phyloP scores from a whole-genome alignment of 345 rosid genomes.

The Syzygium aqueum region DNA sequence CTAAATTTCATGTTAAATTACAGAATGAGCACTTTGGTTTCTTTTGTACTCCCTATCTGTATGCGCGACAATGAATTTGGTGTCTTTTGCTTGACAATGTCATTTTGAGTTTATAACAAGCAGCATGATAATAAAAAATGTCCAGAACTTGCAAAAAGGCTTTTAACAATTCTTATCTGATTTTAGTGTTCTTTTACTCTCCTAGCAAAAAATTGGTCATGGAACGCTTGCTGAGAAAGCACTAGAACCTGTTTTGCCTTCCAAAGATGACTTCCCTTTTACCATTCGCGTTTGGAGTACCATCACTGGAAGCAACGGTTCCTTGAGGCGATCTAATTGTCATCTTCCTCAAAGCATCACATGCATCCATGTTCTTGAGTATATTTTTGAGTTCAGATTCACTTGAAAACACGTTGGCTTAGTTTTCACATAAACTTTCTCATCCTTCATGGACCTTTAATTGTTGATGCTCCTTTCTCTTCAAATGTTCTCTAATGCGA shows the following conservation, averaged over 20 bases:
- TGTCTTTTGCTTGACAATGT: not conserved
- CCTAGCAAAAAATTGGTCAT: constrained; percentile 96
- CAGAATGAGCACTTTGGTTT: not conserved
- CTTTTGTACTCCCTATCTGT: not conserved
- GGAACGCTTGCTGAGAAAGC: constrained; percentile 96
- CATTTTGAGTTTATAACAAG: no score
- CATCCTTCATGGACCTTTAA: not conserved
- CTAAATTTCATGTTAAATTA: not conserved
- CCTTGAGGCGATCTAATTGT: constrained; percentile 56
- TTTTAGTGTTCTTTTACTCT: constrained; percentile 85
- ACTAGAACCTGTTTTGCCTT: constrained; percentile 72
- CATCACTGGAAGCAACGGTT: constrained; percentile 94
- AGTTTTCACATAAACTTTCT: not conserved
- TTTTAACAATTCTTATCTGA: not conserved
- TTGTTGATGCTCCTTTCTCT: not conserved
- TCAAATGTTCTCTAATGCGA: constrained; percentile 7
- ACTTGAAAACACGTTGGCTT: not conserved
- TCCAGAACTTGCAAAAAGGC: no score
- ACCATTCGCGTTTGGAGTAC: constrained; percentile 95
- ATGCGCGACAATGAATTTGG: not conserved
- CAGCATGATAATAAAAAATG: no score
- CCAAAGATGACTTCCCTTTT: constrained; percentile 72
- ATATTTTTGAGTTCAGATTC: not conserved
- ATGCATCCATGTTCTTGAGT: not conserved
- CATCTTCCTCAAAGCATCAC: not conserved